Evolutionary conservation across 306 rosid species (phyloP).

Genomic region (Styphnolobium japonicum): DNA sequence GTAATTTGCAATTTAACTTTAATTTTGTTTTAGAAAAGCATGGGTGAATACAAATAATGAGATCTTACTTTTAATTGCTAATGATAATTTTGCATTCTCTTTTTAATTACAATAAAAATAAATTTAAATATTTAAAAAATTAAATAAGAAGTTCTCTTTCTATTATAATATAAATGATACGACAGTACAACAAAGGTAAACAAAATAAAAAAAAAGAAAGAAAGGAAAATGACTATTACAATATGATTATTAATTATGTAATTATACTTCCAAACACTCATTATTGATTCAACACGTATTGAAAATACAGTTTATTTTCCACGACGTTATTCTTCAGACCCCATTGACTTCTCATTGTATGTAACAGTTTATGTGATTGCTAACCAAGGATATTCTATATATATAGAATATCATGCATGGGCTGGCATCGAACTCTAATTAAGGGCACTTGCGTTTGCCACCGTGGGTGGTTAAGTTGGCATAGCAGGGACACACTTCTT

Average conservation of each 20-base stretch:
- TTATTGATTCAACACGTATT: slow-evolving; percentile 3
- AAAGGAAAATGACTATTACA: not conserved
- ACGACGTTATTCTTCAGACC: not conserved
- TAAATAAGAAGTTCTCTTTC: not conserved
- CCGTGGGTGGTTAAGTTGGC: slow-evolving; percentile 61
- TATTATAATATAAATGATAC: not conserved
- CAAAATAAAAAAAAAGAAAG: not conserved
- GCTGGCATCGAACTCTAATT: not conserved
- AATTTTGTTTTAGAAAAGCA: too few relatives aligned
- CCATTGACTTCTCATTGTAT: too few relatives aligned
- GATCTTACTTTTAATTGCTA: too few relatives aligned
- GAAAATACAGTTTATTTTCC: not conserved
- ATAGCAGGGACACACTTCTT: slow-evolving; percentile 67
- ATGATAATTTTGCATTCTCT: too few relatives aligned
- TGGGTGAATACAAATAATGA: too few relatives aligned
- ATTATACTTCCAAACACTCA: not conserved
- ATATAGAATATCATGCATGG: not conserved
- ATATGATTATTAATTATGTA: not conserved
- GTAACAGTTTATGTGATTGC: not conserved
- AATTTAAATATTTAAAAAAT: not conserved
- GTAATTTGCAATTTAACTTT: too few relatives aligned
- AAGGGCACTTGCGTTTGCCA: slow-evolving; percentile 74
- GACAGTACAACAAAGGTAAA: not conserved
- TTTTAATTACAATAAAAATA: not conserved
- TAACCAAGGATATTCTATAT: not conserved